Conservation (phyloP, 345 rosid species). For the Draba incana region DNA sequence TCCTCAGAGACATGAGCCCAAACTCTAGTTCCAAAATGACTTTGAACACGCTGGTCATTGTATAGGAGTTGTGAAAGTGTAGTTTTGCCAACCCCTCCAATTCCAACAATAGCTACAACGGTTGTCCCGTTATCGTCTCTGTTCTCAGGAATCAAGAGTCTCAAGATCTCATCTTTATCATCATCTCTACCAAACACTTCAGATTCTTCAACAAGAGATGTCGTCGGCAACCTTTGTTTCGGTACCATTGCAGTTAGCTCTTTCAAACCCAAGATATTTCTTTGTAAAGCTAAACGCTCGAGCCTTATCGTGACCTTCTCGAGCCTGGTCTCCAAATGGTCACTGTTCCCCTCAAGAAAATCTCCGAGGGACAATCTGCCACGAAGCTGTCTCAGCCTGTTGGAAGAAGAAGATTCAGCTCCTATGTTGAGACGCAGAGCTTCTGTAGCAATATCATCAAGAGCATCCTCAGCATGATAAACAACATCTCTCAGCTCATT, state of each 20-base stretch:
- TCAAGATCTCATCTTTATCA: constrained; percentile 34
- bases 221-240: constrained; percentile 31
- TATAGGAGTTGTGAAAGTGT: constrained; percentile 48
- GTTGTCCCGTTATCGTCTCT: neutral
- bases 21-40: constrained; percentile 30
- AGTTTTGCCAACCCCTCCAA: constrained; percentile 51
- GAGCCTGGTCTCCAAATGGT: constrained; percentile 38
- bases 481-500: constrained; percentile 43
- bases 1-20: constrained; percentile 54
- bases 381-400: constrained; percentile 21
- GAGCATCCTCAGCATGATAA: constrained; percentile 46
- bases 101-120: constrained; percentile 44
- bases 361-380: constrained; percentile 32
- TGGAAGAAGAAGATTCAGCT: constrained; percentile 34
- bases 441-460: constrained; percentile 42
- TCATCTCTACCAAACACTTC: constrained; percentile 43
- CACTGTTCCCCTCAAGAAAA: constrained; percentile 32
- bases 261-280: constrained; percentile 38
- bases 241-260: constrained; percentile 23
- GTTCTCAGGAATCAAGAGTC: constrained; percentile 38
- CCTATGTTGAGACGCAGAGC: constrained; percentile 35
- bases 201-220: constrained; percentile 45
- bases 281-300: constrained; percentile 36
- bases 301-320: constrained; percentile 38
- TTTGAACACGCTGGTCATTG: constrained; percentile 35